Conservation (phyloP, 257 asterid genomes). For the Asclepias syriaca region DNA sequence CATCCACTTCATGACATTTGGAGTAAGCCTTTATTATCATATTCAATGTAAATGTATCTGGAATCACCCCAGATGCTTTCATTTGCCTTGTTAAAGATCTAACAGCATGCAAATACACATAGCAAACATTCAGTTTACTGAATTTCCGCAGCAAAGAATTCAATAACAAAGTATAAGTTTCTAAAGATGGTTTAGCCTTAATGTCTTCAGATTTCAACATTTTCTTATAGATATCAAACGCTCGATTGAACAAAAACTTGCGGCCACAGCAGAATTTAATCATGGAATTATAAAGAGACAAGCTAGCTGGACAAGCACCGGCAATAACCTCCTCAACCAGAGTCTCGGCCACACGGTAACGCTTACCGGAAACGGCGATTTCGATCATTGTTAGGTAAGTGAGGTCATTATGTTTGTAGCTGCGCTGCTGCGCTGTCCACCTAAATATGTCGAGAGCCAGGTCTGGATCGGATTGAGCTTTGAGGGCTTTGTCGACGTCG, state of each 20-base stretch:
- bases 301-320: conserved; percentile 67
- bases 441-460: conserved; percentile 92
- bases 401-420: conserved; percentile 63
- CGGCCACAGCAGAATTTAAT: conserved; percentile 79
- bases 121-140: conserved; percentile 52
- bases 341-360: conserved; percentile 60
- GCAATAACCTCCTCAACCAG: conserved; percentile 78
- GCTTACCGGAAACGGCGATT: conserved; percentile 58
- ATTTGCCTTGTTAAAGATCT: conserved; percentile 71
- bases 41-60: conserved; percentile 69
- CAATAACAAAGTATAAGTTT: conserved; percentile 63
- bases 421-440: conserved; percentile 89
- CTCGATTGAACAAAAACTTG: conserved; percentile 60
- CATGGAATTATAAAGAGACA: conserved; percentile 69
- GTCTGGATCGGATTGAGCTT: conserved; percentile 78
- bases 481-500: conserved; percentile 64
- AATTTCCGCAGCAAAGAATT: conserved; percentile 65
- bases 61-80: conserved; percentile 80
- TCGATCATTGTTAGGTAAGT: conserved; percentile 70
- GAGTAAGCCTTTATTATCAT: conserved; percentile 86
- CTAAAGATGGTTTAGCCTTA: conserved; percentile 50
- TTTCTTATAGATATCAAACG: conserved; percentile 81
- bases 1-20: conserved; percentile 68
- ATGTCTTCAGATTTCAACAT: conserved; percentile 62
- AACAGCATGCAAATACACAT: conserved; percentile 72